These are phyloP conservation scores for Yamadazyma olivae DNA, from an alignment of 805 yeast species.

Conservation along the genomic window DNA sequence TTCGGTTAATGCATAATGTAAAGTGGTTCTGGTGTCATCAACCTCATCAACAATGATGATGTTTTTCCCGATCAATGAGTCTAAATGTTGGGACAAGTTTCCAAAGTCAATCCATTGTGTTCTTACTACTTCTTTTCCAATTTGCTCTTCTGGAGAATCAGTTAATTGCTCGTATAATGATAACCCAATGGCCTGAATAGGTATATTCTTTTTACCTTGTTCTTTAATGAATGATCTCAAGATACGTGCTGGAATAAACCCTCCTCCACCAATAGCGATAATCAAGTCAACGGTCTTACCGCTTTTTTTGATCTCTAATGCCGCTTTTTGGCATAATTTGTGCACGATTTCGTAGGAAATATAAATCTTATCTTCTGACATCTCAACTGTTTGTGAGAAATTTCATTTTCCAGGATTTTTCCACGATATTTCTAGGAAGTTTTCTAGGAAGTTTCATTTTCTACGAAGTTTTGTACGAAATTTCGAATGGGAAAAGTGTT, in stretches of 20 bases:
- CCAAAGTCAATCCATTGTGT: constrained; percentile 91
- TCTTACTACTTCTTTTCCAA: constrained; percentile 79
- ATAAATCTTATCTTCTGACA: constrained; percentile 43
- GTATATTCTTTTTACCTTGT: constrained; percentile 60
- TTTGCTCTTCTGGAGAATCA: constrained; percentile 27
- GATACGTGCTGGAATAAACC: constrained; percentile 67
- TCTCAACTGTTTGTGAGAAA: too few species aligned
- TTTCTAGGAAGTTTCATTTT: too few species aligned
- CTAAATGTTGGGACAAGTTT: constrained; percentile 63
- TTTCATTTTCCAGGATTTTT: too few species aligned
- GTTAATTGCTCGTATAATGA: constrained; percentile 60
- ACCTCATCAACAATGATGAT: constrained; percentile 86
- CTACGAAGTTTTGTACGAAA: too few species aligned
- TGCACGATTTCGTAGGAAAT: constrained; percentile 80
- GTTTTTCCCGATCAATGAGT: constrained; percentile 76
- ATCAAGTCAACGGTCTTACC: constrained; percentile 51
- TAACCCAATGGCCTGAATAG: constrained; percentile 68
- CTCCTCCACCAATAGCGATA: constrained; percentile 73
- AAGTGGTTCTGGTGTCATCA: constrained; percentile 87
- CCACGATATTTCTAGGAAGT: too few species aligned
- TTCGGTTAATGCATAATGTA: constrained; percentile 80
- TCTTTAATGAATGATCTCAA: constrained; percentile 60
- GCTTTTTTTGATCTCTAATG: constrained; percentile 46
- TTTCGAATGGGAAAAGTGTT: too few species aligned
- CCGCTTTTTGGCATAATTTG: constrained; percentile 73